These are phyloP conservation scores for Tanozyma kutaoensis DNA, from an alignment of 805 yeast genomes.

Conservation along the genomic window DNA sequence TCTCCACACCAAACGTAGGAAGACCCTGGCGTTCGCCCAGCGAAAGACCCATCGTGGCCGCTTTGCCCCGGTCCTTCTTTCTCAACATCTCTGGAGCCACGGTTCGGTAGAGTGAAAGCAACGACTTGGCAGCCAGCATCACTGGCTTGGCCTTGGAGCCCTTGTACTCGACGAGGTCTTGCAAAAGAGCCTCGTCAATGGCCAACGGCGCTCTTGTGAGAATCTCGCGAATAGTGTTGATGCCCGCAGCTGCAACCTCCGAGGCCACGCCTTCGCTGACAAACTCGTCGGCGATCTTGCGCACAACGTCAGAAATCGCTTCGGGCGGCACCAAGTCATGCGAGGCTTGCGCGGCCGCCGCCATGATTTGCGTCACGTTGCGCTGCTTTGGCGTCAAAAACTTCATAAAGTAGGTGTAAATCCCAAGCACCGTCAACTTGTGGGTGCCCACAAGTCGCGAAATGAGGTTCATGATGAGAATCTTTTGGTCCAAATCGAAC, in stretches of 20 bases:
- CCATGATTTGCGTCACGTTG: constrained; percentile 92
- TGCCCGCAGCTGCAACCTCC: constrained; percentile 96
- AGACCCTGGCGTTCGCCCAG: constrained; percentile 32
- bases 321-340: constrained; percentile 98
- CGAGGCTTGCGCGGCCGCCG: constrained; percentile 92
- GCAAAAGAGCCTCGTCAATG: constrained; percentile 75
- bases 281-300: constrained; percentile 93
- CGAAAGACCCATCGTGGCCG: constrained; percentile 72
- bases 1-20: constrained; percentile 67
- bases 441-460: constrained; percentile 91
- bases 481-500: constrained; percentile 78
- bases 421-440: constrained; percentile 78
- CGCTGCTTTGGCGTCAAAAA: constrained; percentile 89
- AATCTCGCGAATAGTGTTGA: constrained; percentile 90
- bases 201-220: constrained; percentile 90
- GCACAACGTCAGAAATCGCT: constrained; percentile 59
- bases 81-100: constrained; percentile 93
- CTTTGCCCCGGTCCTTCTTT: constrained; percentile 86
- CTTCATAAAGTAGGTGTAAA: constrained; percentile 79
- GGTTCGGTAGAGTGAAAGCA: constrained; percentile 79
- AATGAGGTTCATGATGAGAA: constrained; percentile 73
- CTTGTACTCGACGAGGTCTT: constrained; percentile 81
- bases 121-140: constrained; percentile 83
- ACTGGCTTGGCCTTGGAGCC: constrained; percentile 93
- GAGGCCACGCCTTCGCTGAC: constrained; percentile 97